Evolutionary conservation across 2,329 filamentous ascomycete species (phyloP).

Genomic region (Botryotinia globosa): DNA sequence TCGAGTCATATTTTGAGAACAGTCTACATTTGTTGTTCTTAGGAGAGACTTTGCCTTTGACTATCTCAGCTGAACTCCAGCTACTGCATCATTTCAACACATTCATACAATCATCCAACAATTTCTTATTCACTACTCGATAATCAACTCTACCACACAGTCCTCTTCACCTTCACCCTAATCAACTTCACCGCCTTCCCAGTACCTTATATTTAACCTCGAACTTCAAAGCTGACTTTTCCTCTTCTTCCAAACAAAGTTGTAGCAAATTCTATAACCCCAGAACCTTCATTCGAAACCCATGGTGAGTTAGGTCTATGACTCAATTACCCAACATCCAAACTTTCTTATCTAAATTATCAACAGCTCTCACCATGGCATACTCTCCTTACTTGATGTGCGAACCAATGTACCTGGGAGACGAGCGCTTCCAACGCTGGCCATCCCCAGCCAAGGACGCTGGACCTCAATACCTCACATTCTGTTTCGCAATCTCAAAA

Average conservation of each 20-base stretch:
- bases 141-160: not conserved
- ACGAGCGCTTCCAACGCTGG: slow-evolving; percentile 2
- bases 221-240: not conserved
- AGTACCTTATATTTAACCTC: not conserved
- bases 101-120: not conserved
- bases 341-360: not conserved
- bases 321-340: not conserved
- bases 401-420: not conserved
- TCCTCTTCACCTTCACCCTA: not conserved
- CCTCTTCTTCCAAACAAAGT: not conserved
- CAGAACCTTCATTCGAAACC: not conserved
- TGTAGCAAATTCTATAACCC: not conserved
- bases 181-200: not conserved
- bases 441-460: not conserved
- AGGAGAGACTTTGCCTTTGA: accelerated
- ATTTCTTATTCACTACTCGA: not conserved
- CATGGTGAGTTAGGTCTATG: slow-evolving; percentile 10
- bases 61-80: not conserved
- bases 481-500: not conserved
- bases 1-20: no score
- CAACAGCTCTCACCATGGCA: not conserved
- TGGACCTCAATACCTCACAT: not conserved
- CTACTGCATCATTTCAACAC: not conserved
- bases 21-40: not conserved
- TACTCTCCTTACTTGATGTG: not conserved